A percentile compares a stretch with the other conserved stretches of the same genome.
Evolutionary conservation across 2,329 filamentous ascomycete species (phyloP).

Genomic region (Tolypocladium inflatum): DNA sequence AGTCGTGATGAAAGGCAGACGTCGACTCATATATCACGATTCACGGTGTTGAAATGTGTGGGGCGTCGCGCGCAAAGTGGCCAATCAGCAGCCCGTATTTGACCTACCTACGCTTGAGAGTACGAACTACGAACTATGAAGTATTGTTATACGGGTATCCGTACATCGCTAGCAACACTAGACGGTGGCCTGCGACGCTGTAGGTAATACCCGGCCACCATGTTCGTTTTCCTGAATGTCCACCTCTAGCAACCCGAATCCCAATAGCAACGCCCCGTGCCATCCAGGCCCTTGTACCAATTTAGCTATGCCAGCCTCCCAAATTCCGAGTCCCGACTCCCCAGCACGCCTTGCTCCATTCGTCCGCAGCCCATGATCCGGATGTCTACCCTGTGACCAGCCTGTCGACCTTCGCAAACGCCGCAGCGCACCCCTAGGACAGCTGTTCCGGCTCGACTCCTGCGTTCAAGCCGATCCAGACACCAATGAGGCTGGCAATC

Average conservation of each 20-base stretch:
- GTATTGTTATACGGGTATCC: too few species aligned
- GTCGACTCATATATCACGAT: neutral
- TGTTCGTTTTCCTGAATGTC: neutral
- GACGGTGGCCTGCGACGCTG: neutral
- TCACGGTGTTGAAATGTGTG: neutral
- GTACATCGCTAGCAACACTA: neutral
- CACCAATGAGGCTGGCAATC: constrained; percentile 26
- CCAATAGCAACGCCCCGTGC: neutral
- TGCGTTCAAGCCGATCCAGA: constrained; percentile 21
- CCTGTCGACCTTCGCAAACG: neutral
- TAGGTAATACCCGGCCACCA: neutral
- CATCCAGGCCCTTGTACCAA: neutral
- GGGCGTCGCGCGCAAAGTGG: neutral
- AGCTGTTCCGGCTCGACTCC: neutral
- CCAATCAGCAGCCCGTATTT: neutral
- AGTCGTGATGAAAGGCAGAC: neutral
- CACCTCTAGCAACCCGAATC: too few species aligned
- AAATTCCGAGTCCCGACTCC: neutral
- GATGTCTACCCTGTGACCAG: neutral
- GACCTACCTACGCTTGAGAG: neutral
- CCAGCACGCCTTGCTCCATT: neutral
- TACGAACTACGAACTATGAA: too few species aligned
- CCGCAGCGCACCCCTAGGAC: neutral
- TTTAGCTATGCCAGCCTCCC: neutral
- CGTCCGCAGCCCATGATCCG: neutral